A percentile compares a stretch with the other conserved stretches of the same genome.
Evolutionary conservation across 2,329 filamentous ascomycete species (phyloP).

Genomic region (Verticillium longisporum): DNA sequence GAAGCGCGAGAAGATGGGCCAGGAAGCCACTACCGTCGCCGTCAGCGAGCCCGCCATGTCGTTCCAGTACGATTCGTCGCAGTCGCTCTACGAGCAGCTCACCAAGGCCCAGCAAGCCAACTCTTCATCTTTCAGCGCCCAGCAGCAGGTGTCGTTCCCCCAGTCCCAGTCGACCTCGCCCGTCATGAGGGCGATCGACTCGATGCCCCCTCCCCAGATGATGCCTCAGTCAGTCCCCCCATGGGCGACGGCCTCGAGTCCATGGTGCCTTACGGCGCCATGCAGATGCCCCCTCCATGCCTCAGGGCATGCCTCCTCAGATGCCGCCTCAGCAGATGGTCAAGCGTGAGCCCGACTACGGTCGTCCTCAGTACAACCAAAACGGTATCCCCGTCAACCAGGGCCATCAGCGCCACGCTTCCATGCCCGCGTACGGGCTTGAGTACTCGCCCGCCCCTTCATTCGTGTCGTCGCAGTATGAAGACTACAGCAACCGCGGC

Average conservation of each 20-base stretch:
- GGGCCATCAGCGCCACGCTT: slow-evolving; percentile 85
- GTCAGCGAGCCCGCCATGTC: slow-evolving; percentile 96
- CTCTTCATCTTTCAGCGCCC: slow-evolving; percentile 89
- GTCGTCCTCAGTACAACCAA: slow-evolving; percentile 80
- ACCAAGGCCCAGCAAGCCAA: slow-evolving; percentile 99
- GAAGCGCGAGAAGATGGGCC: slow-evolving; percentile 99
- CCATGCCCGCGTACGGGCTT: slow-evolving; percentile 92
- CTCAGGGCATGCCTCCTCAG: slow-evolving; percentile 28
- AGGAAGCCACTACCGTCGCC: slow-evolving; percentile 93
- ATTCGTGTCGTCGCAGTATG: slow-evolving; percentile 96
- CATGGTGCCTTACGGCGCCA: slow-evolving; percentile 63
- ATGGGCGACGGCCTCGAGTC: slow-evolving; percentile 61
- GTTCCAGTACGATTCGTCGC: slow-evolving; percentile 98
- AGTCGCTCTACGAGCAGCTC: slow-evolving; percentile 98
- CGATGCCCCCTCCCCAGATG: slow-evolving; percentile 89
- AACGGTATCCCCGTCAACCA: slow-evolving; percentile 81
- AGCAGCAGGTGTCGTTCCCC: slow-evolving; percentile 57
- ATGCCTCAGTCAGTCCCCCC: slow-evolving; percentile 52
- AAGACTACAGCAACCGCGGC: slow-evolving; percentile 94
- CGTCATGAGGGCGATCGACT: slow-evolving; percentile 82
- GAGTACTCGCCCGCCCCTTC: slow-evolving; percentile 98
- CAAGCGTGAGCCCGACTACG: slow-evolving; percentile 85
- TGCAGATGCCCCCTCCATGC: slow-evolving; percentile 62
- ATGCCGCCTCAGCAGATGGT: slow-evolving; percentile 51
- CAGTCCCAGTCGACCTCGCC: slow-evolving; percentile 82